Base-by-base conservation (phyloP, 2,329 filamentous ascomycete genomes). In the Microcera coccophila region DNA sequence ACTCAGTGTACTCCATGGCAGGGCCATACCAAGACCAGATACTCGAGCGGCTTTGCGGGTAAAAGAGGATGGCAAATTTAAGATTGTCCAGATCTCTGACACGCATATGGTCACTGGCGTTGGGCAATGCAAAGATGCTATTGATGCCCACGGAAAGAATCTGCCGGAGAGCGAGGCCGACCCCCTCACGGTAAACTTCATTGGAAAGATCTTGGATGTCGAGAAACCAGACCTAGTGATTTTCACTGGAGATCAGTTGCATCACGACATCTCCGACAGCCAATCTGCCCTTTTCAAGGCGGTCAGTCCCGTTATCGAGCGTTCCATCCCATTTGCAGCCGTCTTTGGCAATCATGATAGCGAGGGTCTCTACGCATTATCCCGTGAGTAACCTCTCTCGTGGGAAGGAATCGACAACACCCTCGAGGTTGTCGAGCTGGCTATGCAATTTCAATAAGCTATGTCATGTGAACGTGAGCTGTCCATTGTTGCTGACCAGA, bases 271-370 rank as follows among this genome's bases (percentile, higher is more conserved):
- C 28, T 42, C 48, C 29, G 61, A 64, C 44, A 62, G 50, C 49
- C 54, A 64, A 55, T 56, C 59, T 52, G 52, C 57, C 19, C 53
- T 62, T 19, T 62, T 84, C 67, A 87, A 87, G 62, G 79, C 83
- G 48, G 77, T 80, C 28, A 80, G 81, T 40, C 72, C 82, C 21
- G 72, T 87, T 36, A 76, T 82, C 36, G 72, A 79, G 57, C 80
- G 81, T 53, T 76, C 76, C 46, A 84, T 86, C 36, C 84, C 84
- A 0, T 87, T 82, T 54, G 82, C 82, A 26, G 76, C 79, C 44
- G 85, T 87, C 34, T 85, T 86, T 59, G 84, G 84, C 47, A 87
- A 87, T 54, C 84, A 87, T 62, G 83, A 87, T 55, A 79, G 84
- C 50, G 82, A 87, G 69, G 82, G 82, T 36, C 48, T 19, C 19